These are phyloP conservation scores for Sisymbrium altissimum DNA, from an alignment of 345 rosid genomes.

Conservation along the genomic window DNA sequence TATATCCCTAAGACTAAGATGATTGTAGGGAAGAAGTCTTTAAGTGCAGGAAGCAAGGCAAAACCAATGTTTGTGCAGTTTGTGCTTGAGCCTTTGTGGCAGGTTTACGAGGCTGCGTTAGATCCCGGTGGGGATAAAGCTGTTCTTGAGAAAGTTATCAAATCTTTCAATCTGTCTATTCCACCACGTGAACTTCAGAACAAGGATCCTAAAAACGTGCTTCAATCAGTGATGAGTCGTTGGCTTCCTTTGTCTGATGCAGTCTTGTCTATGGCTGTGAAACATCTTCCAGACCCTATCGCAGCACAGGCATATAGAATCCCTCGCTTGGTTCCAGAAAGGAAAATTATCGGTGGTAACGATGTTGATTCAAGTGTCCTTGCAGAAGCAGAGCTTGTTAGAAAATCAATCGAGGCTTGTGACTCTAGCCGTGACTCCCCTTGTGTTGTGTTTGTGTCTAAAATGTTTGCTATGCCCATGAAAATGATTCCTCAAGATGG, in stretches of 20 bases:
- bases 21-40: conserved; percentile 81
- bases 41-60: conserved; percentile 55
- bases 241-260: conserved; percentile 95
- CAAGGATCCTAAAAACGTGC: conserved; percentile 78
- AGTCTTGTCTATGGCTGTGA: conserved; percentile 84
- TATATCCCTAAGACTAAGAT: conserved; percentile 65
- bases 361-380: conserved; percentile 45
- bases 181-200: conserved; percentile 83
- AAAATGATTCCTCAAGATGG: conserved; percentile 77
- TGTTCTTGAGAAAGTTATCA: conserved; percentile 64
- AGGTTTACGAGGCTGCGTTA: conserved; percentile 72
- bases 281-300: conserved; percentile 77
- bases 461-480: conserved; percentile 87
- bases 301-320: conserved; percentile 67
- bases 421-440: conserved; percentile 61
- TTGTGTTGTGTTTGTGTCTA: conserved; percentile 83
- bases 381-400: conserved; percentile 64
- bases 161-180: conserved; percentile 61
- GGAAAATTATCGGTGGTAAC: conserved; percentile 44
- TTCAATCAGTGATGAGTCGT: conserved; percentile 79
- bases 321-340: conserved; percentile 72
- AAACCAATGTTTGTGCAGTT: conserved; percentile 93
- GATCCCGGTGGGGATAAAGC: conserved; percentile 64
- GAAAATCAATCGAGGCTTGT: conserved; percentile 76
- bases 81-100: conserved; percentile 95